Evolutionary conservation across 345 rosid genomes (phyloP).

Genomic region (Populus nigra): DNA sequence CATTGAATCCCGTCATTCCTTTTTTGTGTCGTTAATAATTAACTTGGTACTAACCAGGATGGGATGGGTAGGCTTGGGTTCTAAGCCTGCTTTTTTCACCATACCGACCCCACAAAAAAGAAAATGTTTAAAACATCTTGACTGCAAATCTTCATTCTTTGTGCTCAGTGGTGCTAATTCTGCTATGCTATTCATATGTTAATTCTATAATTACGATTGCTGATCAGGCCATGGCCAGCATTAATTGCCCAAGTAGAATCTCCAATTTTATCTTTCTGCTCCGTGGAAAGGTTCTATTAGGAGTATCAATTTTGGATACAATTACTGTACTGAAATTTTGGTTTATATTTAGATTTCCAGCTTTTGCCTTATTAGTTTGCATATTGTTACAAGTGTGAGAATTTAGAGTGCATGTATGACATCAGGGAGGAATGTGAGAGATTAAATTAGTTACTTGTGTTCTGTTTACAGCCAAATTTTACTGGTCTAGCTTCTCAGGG

Average conservation of each 20-base stretch:
- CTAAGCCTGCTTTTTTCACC: not conserved
- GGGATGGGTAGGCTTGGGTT: not conserved
- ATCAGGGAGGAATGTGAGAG: not conserved
- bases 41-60: not conserved
- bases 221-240: not conserved
- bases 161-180: not conserved
- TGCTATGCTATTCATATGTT: not conserved
- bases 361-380: not conserved
- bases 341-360: not conserved
- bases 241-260: not conserved
- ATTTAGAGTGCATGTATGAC: not conserved
- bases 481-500: conserved; percentile 49
- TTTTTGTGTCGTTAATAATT: not conserved
- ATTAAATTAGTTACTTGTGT: not conserved
- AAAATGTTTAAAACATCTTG: not conserved
- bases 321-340: not conserved
- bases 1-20: not conserved
- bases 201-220: not conserved
- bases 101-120: not conserved
- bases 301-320: not conserved
- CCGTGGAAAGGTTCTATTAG: not conserved
- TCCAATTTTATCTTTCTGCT: not conserved
- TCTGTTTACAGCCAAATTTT: conserved; percentile 43
- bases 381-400: not conserved
- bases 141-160: not conserved